Evolutionary conservation across 208 protist genomes (phyloP).

Genomic region (Trypanosoma grayi): DNA sequence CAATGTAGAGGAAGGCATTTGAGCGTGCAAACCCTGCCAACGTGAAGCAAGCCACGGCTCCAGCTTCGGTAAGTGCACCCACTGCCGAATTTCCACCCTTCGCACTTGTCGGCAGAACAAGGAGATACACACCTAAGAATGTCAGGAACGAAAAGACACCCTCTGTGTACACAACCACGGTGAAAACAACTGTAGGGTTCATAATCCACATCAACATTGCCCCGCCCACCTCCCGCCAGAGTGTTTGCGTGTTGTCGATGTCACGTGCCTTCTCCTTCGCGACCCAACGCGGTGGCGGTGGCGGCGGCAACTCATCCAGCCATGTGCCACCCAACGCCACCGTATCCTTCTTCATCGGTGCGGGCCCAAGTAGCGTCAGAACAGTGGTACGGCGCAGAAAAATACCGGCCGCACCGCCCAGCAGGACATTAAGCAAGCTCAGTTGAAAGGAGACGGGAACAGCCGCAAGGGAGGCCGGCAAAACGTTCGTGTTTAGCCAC

Average conservation of each 20-base stretch:
- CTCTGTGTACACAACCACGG: conserved; percentile 76
- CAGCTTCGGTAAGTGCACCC: conserved; percentile 6
- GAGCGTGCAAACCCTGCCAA: conserved; percentile 51
- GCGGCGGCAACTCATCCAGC: conserved; percentile 21
- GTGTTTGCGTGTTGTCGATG: background rate
- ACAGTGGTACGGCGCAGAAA: conserved; percentile 54
- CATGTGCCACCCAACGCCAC: conserved; percentile 10
- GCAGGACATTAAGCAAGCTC: conserved; percentile 38
- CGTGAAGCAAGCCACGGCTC: conserved; percentile 48
- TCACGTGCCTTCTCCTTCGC: background rate
- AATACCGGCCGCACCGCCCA: conserved; percentile 36
- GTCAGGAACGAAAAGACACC: conserved; percentile 58
- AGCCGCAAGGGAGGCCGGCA: conserved; percentile 28
- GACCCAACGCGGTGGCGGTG: conserved; percentile 1
- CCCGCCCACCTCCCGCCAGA: conserved; percentile 46
- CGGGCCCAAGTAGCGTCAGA: conserved; percentile 40
- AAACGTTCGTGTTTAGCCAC: conserved; percentile 26
- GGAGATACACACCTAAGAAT: conserved; percentile 56
- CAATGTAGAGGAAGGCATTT: conserved; percentile 54
- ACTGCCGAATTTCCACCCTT: no score
- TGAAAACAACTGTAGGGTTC: conserved; percentile 68
- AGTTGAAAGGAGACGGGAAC: conserved; percentile 54
- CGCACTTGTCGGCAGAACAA: conserved; percentile 27
- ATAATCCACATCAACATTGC: conserved; percentile 54
- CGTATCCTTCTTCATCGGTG: conserved; percentile 17